These are phyloP conservation scores for Pseudocercospora musae DNA, from an alignment of 2,329 filamentous ascomycete species.

Conservation along the genomic window DNA sequence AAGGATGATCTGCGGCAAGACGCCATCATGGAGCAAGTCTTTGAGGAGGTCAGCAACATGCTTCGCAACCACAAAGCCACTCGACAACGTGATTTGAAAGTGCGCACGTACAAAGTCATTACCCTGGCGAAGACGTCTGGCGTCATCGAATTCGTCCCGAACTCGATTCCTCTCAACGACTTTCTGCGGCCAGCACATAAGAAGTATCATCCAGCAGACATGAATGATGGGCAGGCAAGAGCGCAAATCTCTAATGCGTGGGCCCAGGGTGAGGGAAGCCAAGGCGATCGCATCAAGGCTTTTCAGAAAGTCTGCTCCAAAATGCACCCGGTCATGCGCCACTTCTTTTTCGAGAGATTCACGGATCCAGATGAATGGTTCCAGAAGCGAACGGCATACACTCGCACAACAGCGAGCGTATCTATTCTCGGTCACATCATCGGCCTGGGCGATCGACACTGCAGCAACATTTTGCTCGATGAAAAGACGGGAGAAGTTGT, in stretches of 20 bases:
- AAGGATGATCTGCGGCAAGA: constrained; percentile 94
- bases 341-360: constrained; percentile 96
- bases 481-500: constrained; percentile 87
- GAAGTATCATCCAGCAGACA: constrained; percentile 78
- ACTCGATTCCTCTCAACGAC: constrained; percentile 88
- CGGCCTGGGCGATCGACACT: constrained; percentile 89
- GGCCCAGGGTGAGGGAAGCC: constrained; percentile 50
- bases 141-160: constrained; percentile 93
- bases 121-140: constrained; percentile 81
- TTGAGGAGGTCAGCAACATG: constrained; percentile 88
- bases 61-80: constrained; percentile 82
- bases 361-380: constrained; percentile 97
- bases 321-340: constrained; percentile 90
- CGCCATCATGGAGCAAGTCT: constrained; percentile 99
- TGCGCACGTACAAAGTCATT: constrained; percentile 95
- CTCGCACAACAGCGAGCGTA: constrained; percentile 86
- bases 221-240: constrained; percentile 71
- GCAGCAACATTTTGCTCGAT: constrained; percentile 94
- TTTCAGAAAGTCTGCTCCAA: constrained; percentile 76
- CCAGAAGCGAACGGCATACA: constrained; percentile 81
- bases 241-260: constrained; percentile 75
- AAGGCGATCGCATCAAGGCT: constrained; percentile 67
- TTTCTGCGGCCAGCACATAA: constrained; percentile 90
- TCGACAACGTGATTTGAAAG: constrained; percentile 80
- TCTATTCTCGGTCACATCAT: constrained; percentile 88